Evolutionary conservation across 768 basidiomycete species (phyloP).

Genomic region (Tricholoma sp.): DNA sequence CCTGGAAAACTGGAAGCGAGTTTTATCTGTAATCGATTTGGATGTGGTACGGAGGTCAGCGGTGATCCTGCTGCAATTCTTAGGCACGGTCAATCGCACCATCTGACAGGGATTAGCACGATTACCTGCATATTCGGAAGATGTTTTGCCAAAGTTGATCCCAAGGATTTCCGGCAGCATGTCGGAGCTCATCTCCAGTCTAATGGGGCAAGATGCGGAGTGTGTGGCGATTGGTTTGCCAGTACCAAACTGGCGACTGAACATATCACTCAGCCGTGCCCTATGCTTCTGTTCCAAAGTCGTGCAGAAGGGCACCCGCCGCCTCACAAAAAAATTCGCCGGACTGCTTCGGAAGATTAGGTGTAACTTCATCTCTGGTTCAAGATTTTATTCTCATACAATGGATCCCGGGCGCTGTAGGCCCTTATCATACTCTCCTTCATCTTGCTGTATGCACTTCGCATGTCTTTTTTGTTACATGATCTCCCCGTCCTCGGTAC

Average conservation of each 20-base stretch:
- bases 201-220: neutral
- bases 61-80: neutral
- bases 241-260: neutral
- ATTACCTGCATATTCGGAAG: neutral
- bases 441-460: neutral
- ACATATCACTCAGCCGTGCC: neutral
- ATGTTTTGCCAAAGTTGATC: neutral
- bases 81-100: neutral
- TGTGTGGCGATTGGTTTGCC: neutral
- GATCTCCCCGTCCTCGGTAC: no score
- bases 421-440: no score
- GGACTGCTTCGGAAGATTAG: neutral
- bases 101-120: neutral
- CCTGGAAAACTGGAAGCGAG: neutral
- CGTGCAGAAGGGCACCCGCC: neutral
- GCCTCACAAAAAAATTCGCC: neutral
- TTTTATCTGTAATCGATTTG: neutral
- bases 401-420: neutral
- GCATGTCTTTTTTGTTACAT: no score
- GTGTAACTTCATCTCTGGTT: neutral
- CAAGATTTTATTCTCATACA: neutral
- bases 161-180: neutral
- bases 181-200: neutral
- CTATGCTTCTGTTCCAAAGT: neutral
- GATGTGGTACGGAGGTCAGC: neutral